Base-by-base conservation (phyloP, 495 filamentous ascomycete genomes). In the Penicillium alfredii region DNA sequence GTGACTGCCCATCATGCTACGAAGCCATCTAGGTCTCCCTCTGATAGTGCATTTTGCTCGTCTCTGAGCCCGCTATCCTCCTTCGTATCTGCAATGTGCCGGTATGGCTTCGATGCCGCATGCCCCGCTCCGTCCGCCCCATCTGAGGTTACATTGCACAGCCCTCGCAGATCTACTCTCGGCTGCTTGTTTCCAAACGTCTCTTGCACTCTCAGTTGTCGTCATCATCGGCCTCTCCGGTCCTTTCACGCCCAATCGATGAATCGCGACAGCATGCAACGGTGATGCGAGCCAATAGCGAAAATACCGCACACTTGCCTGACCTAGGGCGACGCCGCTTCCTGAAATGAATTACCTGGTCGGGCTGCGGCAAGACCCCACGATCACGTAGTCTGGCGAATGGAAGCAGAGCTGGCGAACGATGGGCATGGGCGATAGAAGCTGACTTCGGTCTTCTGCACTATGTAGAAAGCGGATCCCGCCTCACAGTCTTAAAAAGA, bases 11-110 rank as follows among this genome's bases (percentile, higher is more conserved):
- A 35, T 21, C 30, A 31, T 41, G 19, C 38, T 41, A 31, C 44
- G 38, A 33, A 47, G 24, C 33, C 38, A 33, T 32, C 41, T 37
- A 32, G 28, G 28, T 38, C 14, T 25, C 15, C 33, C 16, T 42
- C 41, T 44, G 15, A 10, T 3, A 13, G 10, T 32, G 33, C 7
- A 34, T 29, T 22, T 44, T 33, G 32, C 19, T 43, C 33, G 30
- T 36, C 41, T 33, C 33, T 44, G 20, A 21, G 32, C 2, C 34
- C 41, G 21, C 33, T 7, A 13, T 27, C 41, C 34, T 44, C 19
- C 34, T 18, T 36, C 22, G 12, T 28, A 29, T 30, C 35, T 38
- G 20, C 8, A 33, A 38, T 29, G 23, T 34, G 15, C 29, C 13
- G 12, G 22, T 7, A 18, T 30, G 30, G 23, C 29, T n/a, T 40